phyloP scores from a whole-genome alignment of 305 asterid genomes.

The Solanum chacoense region DNA sequence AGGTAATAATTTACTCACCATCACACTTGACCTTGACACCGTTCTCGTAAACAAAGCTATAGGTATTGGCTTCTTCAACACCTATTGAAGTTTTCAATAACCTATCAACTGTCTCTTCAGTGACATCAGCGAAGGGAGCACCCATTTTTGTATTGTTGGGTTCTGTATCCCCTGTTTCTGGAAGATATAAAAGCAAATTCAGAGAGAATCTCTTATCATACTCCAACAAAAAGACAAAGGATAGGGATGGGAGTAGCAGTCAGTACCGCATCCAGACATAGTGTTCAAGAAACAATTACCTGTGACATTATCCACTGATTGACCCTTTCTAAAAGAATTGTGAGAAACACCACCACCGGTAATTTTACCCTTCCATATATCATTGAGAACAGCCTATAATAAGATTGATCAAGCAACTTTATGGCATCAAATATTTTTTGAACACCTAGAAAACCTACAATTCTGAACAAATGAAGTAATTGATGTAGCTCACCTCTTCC shows the following conservation, averaged over 20 bases:
- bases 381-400: constrained; percentile 50
- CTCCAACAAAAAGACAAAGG: neutral
- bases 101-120: constrained; percentile 29
- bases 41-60: constrained; percentile 21
- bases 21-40: constrained; percentile 23
- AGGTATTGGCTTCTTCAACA: constrained; percentile 21
- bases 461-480: neutral
- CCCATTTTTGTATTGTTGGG: constrained; percentile 27
- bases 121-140: constrained; percentile 18
- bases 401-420: constrained; percentile 12
- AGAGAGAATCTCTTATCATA: neutral
- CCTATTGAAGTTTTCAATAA: constrained; percentile 22
- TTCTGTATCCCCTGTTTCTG: constrained; percentile 41
- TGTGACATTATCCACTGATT: constrained; percentile 44
- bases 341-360: constrained; percentile 61
- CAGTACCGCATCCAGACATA: neutral
- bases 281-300: constrained; percentile 24
- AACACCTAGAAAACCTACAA: neutral
- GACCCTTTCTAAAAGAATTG: constrained; percentile 44
- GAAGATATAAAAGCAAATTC: neutral
- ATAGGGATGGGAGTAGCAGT: neutral
- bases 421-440: neutral
- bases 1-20: constrained; percentile 9
- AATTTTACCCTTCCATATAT: constrained; percentile 64
- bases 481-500: constrained; percentile 56